These are phyloP conservation scores for Phytophthora sp. DNA, from an alignment of 352 stramenopile species.

Conservation along the genomic window DNA sequence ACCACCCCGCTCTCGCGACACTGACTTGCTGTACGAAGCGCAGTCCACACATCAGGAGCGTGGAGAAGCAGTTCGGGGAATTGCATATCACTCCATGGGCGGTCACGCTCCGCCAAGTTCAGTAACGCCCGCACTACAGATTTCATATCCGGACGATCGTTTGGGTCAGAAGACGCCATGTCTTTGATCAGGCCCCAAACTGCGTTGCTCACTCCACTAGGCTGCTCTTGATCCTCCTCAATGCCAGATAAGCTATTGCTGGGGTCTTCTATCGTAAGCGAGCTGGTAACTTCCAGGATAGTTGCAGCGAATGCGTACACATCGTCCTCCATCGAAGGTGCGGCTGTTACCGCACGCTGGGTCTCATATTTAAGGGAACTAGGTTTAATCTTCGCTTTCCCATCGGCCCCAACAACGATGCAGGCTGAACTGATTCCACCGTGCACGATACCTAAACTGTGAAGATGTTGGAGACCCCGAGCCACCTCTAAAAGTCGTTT, in stretches of 20 bases:
- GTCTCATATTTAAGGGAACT: background rate
- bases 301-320: slow-evolving; percentile 23
- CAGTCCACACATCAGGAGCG: slow-evolving; percentile 40
- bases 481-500: slow-evolving; percentile 35
- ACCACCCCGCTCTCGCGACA: slow-evolving; percentile 25
- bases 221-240: slow-evolving; percentile 9
- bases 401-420: slow-evolving; percentile 25
- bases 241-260: slow-evolving; percentile 3
- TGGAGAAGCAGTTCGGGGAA: slow-evolving; percentile 39
- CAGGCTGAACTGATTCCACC: slow-evolving; percentile 9
- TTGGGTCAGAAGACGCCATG: slow-evolving; percentile 19
- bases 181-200: slow-evolving; percentile 12
- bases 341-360: background rate
- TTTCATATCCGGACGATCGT: slow-evolving; percentile 26
- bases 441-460: slow-evolving; percentile 21
- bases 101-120: slow-evolving; percentile 27
- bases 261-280: background rate
- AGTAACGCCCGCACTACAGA: slow-evolving; percentile 24
- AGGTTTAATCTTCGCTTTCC: slow-evolving; percentile 34
- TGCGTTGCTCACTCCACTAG: background rate
- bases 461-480: slow-evolving; percentile 31
- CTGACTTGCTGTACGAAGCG: slow-evolving; percentile 32
- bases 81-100: slow-evolving; percentile 37
- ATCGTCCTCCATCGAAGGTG: slow-evolving; percentile 18
- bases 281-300: slow-evolving; percentile 20